These are phyloP conservation scores for Jaltomata sinuosa DNA, from an alignment of 257 asterid species.

Conservation along the genomic window DNA sequence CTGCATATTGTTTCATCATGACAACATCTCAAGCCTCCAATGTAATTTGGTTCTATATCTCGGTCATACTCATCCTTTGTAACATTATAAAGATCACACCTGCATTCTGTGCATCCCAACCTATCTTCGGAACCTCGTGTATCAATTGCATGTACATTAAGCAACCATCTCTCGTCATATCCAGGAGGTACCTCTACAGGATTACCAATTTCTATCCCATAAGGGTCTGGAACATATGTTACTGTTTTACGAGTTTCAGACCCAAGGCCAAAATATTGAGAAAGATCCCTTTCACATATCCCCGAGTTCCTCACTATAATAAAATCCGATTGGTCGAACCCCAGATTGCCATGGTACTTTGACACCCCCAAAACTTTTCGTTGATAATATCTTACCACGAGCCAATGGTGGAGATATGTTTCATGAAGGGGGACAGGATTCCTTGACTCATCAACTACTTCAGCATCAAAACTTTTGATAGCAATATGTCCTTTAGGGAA, in stretches of 20 bases:
- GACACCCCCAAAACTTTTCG: conserved; percentile 14
- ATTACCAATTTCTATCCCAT: conserved; percentile 64
- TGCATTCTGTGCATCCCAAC: conserved; percentile 77
- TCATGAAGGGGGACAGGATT: conserved; percentile 58
- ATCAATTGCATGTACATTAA: conserved; percentile 80
- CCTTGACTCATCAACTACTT: conserved; percentile 55
- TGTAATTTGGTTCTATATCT: conserved; percentile 21
- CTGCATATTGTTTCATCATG: conserved; percentile 51
- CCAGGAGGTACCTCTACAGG: conserved; percentile 47
- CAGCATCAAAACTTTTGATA: conserved; percentile 51
- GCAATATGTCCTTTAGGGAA: conserved; percentile 76
- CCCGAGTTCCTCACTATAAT: conserved; percentile 38
- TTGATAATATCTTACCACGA: conserved; percentile 35
- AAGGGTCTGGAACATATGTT: conserved; percentile 59
- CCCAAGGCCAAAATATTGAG: conserved; percentile 79
- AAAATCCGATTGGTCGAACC: conserved; percentile 22
- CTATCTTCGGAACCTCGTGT: conserved; percentile 62
- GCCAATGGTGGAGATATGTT: conserved; percentile 80
- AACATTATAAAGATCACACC: conserved; percentile 62
- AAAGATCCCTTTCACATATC: conserved; percentile 36
- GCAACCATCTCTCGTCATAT: conserved; percentile 63
- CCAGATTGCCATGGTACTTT: background rate
- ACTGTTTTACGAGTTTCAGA: conserved; percentile 74
- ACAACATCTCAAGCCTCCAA: conserved; percentile 72
- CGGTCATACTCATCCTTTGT: conserved; percentile 33